Percentiles rank a stretch among this genome's conserved stretches.
Evolutionary conservation across 2,329 filamentous ascomycete genomes (phyloP).

Genomic region (Spiromastix sp.): DNA sequence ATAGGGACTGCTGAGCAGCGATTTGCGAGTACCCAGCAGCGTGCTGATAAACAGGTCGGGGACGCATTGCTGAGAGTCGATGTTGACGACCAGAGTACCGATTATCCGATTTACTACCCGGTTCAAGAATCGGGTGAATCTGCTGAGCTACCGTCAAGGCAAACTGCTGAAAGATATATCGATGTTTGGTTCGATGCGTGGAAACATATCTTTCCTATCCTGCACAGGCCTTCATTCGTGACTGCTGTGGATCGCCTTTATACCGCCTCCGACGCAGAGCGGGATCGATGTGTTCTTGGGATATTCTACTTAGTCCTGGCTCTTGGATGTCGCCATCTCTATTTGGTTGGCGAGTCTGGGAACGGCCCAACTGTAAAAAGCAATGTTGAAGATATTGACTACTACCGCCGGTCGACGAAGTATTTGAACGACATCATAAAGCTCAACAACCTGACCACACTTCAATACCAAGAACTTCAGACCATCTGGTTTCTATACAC

Average conservation of each 20-base stretch:
- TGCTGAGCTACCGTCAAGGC: constrained; percentile 5
- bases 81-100: constrained; percentile 7
- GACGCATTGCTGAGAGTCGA: constrained; percentile 10
- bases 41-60: constrained; percentile 5
- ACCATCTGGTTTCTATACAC: constrained; percentile 11
- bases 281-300: constrained; percentile 6
- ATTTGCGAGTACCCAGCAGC: constrained; percentile 6
- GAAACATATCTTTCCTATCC: constrained; percentile 10
- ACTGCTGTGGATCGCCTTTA: constrained; percentile 7
- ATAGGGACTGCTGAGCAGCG: constrained; percentile 10
- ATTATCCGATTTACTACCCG: constrained; percentile 6
- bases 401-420: constrained; percentile 8
- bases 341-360: constrained; percentile 5
- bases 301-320: constrained; percentile 10
- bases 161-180: constrained; percentile 7
- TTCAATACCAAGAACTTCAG: constrained; percentile 9
- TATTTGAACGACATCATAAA: constrained; percentile 7
- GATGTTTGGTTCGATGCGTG: constrained; percentile 10
- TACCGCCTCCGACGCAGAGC: neutral
- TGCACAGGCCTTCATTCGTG: constrained; percentile 10
- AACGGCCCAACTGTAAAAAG: constrained; percentile 7
- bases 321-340: constrained; percentile 8
- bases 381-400: constrained; percentile 8
- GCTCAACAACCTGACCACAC: constrained; percentile 6
- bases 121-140: neutral